Evolutionary conservation across 2,329 filamentous ascomycete genomes (phyloP).

Genomic region (Verticillium longisporum): DNA sequence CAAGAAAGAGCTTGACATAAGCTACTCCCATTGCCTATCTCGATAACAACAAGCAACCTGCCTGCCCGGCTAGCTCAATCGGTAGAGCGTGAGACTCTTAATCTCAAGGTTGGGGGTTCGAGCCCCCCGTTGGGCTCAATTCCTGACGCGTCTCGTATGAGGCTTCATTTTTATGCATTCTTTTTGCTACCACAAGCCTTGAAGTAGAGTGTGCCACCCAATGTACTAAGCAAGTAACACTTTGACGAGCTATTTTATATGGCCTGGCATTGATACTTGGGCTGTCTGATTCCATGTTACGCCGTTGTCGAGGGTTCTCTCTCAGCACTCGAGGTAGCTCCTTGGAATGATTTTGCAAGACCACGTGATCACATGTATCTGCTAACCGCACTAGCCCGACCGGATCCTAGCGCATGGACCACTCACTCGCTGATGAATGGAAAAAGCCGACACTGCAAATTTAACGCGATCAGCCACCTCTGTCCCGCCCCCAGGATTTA

Average conservation of each 20-base stretch:
- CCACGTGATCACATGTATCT: neutral
- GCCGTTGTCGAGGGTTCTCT: no score
- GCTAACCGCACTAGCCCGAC: neutral
- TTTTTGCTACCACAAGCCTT: neutral
- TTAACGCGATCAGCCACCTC: neutral
- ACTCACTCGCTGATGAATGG: neutral
- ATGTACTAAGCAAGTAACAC: no score
- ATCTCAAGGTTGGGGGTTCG: conserved; percentile 53
- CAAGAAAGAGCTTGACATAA: neutral
- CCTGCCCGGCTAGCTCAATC: conserved; percentile 58
- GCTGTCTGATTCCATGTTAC: no score
- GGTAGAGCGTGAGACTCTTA: conserved; percentile 71
- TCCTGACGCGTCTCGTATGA: neutral
- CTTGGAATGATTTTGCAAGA: no score
- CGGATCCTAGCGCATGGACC: neutral
- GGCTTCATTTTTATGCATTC: neutral
- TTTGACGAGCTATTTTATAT: no score
- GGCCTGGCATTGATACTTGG: no score
- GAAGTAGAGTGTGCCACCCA: no score
- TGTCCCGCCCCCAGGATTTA: neutral
- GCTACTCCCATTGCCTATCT: no score
- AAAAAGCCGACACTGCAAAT: neutral
- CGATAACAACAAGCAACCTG: neutral
- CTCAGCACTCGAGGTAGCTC: no score
- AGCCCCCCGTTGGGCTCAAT: conserved; percentile 14